Evolutionary conservation across 768 basidiomycete species (phyloP).

Genomic region (Xerocomellus amylosporus): DNA sequence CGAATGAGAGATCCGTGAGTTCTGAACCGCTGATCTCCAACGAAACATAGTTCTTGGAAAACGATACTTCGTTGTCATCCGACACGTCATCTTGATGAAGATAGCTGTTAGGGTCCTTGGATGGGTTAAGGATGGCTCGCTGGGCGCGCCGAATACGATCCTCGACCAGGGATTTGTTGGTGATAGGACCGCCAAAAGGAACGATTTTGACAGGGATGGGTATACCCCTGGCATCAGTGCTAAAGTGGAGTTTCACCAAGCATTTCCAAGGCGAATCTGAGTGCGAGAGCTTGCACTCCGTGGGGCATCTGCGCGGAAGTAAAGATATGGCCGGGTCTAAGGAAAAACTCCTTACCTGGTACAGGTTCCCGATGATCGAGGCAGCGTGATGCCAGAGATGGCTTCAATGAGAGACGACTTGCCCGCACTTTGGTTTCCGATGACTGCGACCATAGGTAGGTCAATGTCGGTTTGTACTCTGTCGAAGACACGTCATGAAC

Average conservation of each 20-base stretch:
- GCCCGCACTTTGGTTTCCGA: conserved; percentile 71
- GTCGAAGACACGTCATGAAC: not conserved
- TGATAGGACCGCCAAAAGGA: conserved; percentile 48
- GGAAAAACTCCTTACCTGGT: conserved; percentile 49
- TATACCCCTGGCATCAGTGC: conserved; percentile 38
- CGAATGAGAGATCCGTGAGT: conserved; percentile 63
- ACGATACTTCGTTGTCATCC: conserved; percentile 31
- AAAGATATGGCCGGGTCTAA: not conserved
- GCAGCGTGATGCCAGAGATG: conserved; percentile 69
- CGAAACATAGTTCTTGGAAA: conserved; percentile 57
- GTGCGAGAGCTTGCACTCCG: conserved; percentile 51
- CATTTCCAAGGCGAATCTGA: conserved; percentile 48
- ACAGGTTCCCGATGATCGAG: conserved; percentile 71
- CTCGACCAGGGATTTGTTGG: conserved; percentile 53
- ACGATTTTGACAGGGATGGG: conserved; percentile 39
- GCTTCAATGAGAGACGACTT: conserved; percentile 78
- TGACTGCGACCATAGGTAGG: conserved; percentile 69
- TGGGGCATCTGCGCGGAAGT: conserved; percentile 47
- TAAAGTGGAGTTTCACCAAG: conserved; percentile 45
- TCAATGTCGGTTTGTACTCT: conserved; percentile 72
- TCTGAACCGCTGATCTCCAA: conserved; percentile 57
- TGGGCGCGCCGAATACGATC: conserved; percentile 67
- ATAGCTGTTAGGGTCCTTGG: conserved; percentile 13
- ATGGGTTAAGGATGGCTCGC: conserved; percentile 62
- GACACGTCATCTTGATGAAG: conserved; percentile 8